Conservation (phyloP, 2,329 filamentous ascomycete species). For the Neofusicoccum umdonicola region DNA sequence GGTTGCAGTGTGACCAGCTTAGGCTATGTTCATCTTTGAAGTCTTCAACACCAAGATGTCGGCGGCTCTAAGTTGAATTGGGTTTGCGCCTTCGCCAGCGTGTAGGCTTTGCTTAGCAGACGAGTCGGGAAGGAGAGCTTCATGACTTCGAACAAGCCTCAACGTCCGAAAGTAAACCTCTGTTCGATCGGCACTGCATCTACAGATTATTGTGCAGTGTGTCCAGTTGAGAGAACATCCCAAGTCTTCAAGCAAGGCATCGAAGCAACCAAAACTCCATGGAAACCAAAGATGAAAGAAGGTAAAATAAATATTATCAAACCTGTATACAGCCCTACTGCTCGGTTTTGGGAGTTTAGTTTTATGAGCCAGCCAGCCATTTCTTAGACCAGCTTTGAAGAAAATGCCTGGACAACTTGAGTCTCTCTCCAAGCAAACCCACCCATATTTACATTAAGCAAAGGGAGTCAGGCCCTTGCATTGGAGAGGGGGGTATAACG, state of each 20-base stretch:
- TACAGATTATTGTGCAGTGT: too few relatives aligned
- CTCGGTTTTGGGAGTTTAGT: background rate
- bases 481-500: conserved; percentile 5
- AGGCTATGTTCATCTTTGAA: too few relatives aligned
- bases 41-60: too few relatives aligned
- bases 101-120: too few relatives aligned
- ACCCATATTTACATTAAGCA: conserved; percentile 12
- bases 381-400: background rate
- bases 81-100: too few relatives aligned
- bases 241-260: background rate
- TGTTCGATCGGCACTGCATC: too few relatives aligned
- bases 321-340: background rate
- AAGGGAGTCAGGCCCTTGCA: background rate
- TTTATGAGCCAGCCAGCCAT: background rate
- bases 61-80: too few relatives aligned
- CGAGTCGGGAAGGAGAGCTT: too few relatives aligned
- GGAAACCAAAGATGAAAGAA: background rate
- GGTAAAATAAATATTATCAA: conserved; percentile 7
- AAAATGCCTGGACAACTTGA: background rate
- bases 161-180: too few relatives aligned
- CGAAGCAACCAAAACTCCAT: background rate
- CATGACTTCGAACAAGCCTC: too few relatives aligned
- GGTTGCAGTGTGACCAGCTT: too few relatives aligned
- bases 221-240: too few relatives aligned
- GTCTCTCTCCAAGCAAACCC: background rate